Base-by-base conservation (phyloP, 768 basidiomycete genomes). In the Suillus bovinus region DNA sequence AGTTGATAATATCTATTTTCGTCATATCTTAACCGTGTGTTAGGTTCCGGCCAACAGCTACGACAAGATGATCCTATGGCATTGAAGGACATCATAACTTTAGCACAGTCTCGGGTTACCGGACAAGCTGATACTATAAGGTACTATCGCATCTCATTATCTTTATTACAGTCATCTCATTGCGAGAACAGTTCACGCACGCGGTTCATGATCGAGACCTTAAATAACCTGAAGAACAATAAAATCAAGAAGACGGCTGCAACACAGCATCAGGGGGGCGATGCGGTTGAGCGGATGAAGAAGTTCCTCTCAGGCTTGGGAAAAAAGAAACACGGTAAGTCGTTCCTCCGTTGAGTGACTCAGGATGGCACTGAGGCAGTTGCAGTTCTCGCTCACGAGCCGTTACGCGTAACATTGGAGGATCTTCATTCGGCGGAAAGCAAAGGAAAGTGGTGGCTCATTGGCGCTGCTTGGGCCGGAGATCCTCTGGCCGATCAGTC, bases 391-490 rank as follows among this genome's bases (percentile, higher is more conserved):
- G 85, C 88, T 0, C 87, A 93, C 69, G 97, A 98, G 50, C 88
- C 95, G 0, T 80, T 99, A 9, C 88, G 94, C 8, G 86, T 97
- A 1, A 87, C 91, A 0, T 80, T 98, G 27, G 80, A 81, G n/a
- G 96, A 99, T 75, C 82, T 99, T 6, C 91, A 85, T 63, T 84
- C 87, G 0, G 88, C 94, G 1, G 87, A 93, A 61, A 90, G 83
- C 13, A 91, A 88, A 71, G 97, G 96, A 5, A 97, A 97, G 78
- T 99, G 97, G 97, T 99, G 97, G 96, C 82, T 98, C 2, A 93
- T 98, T 39, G 97, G 96, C 20, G 94, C 96, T 1, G 96, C 93
- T 0, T 99, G 96, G 96, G 83, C 84, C 36, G 96, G 96, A 2
- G 88, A 98, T 69, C 96, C 97, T 9, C 83, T 98, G 4, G 81